Evolutionary conservation across 345 rosid genomes (phyloP), one percentile per base, ranked within the genome.

Genomic region (Streptanthus diversifolius): DNA sequence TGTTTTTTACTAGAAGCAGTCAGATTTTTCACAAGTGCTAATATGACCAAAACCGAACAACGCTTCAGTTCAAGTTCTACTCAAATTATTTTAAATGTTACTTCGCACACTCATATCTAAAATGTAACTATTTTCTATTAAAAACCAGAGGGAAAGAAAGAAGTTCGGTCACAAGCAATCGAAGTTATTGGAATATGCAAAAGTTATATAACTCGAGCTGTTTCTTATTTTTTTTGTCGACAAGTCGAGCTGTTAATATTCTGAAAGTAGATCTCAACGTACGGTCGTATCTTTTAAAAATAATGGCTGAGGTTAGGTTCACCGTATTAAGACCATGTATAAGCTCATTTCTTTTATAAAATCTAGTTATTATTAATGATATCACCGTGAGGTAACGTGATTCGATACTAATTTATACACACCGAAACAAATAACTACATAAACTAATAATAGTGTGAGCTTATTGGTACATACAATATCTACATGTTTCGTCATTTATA

Each of bases 301-400:
- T 68, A 68, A 51, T 75, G 52, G 49, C 19, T 13, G 15, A 60
- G 45, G 40, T 60, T 68, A 51, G 69, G 79, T 75, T 75, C 79
- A 75, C 56, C 40, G 79, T 61, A 68, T 68, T 60, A 32, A 52
- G 79, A 75, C 73, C 68, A 45, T 48, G 13, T 51, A 51, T 51
- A 40, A 45, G 8, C 47, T 67, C 3, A 1, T 59, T 51, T 51
- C n/a, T 30, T 59, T 27, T 59, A 17, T 66, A 74, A 37, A 39
- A 57, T 37, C 8, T 41, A 27, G 27, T 39, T 66, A 27, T 27
- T 56, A 32, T 29, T 48, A 27, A 66, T 49, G 39, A 30, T 74
- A 68, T 58, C 68, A 59, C 78, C 63, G 22, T 59, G 63, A 67
- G 8, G 68, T 60, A 75, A 67, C 79, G 79, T 75, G 79, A 53